Base-by-base conservation (phyloP, 108 stramenopile genomes). In the Fragilariopsis cylindrus region DNA sequence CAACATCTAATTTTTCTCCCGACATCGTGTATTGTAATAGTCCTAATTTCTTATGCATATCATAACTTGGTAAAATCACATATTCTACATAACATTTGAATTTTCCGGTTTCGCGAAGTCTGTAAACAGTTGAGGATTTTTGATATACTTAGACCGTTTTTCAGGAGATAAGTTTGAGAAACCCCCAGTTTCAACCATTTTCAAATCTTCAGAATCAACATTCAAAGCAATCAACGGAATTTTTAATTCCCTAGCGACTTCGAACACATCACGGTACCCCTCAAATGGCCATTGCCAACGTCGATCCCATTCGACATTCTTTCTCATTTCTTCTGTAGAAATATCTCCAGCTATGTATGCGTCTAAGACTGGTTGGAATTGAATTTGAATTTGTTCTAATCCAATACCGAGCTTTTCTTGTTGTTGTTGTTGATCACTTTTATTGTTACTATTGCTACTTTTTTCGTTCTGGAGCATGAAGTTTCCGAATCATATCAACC, bases 281-380 rank as follows among this genome's bases (percentile, higher is more conserved):
- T 87, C 83, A 74, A 85, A 90, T 11, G 89, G 79, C 89, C 89
- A 90, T 3, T 21, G 48, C 89, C 89, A 90, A 45, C 89, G 68
- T 40, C 50, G 82, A 4, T 84, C 78, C 89, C 89, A 90, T 63
- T 88, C 73, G 5, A 85, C 84, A 15, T 65, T 78, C 50, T 76
- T 4, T 47, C 64, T 65, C 74, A 87, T 65, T 65, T 90, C 73
- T 8, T 78, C 73, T 19, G 62, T 50, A 0, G 78, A 70, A 2
- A 84, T 77, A 7, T 76, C 70, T 19, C 83, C 83, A 7, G 65
- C 49, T 30, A 84, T 43, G 71, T 78, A 90, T 4, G 67, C 83
- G 72, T 90, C 87, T 19, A 90, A 70, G 16, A 80, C 84, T 30
- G 83, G 79, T 54, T 90, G 89, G 54, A 85, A 90, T 52, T 87